These are phyloP conservation scores for Benincasa hispida DNA, from an alignment of 306 rosid species.

Conservation along the genomic window DNA sequence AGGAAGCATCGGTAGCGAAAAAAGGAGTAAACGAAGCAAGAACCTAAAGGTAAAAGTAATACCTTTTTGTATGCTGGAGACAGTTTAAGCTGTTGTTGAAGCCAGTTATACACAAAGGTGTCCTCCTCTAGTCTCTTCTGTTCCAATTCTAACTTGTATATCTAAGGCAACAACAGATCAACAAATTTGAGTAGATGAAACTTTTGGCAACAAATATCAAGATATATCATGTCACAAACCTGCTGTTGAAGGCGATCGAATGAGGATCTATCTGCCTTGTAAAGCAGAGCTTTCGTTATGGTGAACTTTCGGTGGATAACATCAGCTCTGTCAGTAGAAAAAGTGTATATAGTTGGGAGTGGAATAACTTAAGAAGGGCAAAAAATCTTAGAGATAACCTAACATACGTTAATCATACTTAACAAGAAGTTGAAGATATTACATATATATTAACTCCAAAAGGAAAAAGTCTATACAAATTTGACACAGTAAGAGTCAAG, in stretches of 20 bases:
- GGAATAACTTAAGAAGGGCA: neutral
- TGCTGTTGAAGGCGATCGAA: constrained; percentile 73
- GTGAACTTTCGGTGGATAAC: constrained; percentile 65
- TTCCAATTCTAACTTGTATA: constrained; percentile 68
- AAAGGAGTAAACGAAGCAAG: neutral
- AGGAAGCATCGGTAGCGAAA: neutral
- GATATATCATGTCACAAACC: constrained; percentile 29
- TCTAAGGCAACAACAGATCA: constrained; percentile 35
- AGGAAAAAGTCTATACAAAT: neutral
- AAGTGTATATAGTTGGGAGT: constrained; percentile 11
- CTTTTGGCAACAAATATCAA: neutral
- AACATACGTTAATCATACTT: neutral
- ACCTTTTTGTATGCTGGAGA: constrained; percentile 94
- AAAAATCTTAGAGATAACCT: neutral
- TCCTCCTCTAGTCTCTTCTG: constrained; percentile 84
- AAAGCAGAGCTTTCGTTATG: constrained; percentile 61
- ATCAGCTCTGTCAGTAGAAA: constrained; percentile 51
- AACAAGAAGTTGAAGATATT: neutral
- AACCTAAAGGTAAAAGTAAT: neutral
- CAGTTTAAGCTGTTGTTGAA: constrained; percentile 86
- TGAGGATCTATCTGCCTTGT: constrained; percentile 79
- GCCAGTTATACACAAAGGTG: constrained; percentile 76
- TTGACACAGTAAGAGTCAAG: neutral
- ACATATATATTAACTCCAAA: neutral
- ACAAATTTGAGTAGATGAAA: constrained; percentile 9